Base-by-base conservation (phyloP, 306 rosid genomes). In the Quillaja saponaria region DNA sequence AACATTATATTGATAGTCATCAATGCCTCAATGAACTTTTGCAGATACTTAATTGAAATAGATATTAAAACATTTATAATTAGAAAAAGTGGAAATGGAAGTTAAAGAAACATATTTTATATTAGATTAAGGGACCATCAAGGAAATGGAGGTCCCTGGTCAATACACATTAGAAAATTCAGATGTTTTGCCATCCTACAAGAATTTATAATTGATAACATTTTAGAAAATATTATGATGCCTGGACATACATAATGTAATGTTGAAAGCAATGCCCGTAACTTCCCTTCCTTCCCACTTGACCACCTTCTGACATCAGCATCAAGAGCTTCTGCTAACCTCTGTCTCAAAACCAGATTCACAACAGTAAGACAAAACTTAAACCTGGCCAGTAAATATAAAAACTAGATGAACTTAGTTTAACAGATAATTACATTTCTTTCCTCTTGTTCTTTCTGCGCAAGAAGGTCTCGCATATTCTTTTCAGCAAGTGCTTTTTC, bases 281-380 rank as follows among this genome's bases (percentile, higher is more conserved):
- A 71, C 71, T 91, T 91, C 50, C 98, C 89, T 63, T 83, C 81
- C 79, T 91, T 91, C 76, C 98, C 98, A 53, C 84, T 80, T 8
- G 98, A 91, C 98, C 98, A 91, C 77, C 98, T 81, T 84, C 77
- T 91, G 69, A 91, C 95, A 71, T 91, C 90, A 31, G 85, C 82
- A 81, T 88, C 92, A 3, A 88, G 90, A 69, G 72, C 46, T 81
- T 88, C 96, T 1, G 96, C 96, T 50, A 88, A 61, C 80, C 95
- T 88, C 98, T 91, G 92, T 66, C 57, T 74, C 48, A 77, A 64
- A 71, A 58, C 56, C 58, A 61, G 12, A 51, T 72, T 78, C 54
- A 62, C 58, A 41, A 53, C 13, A 8, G 54, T 63, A 53, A 76
- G 80, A 51, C 55, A 51, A 46, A 47, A 38, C 20, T 51, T 57